Evolutionary conservation across 2,329 filamentous ascomycete genomes (phyloP), one percentile per base, ranked within the genome.

Genomic region (Alternaria tenuissima): DNA sequence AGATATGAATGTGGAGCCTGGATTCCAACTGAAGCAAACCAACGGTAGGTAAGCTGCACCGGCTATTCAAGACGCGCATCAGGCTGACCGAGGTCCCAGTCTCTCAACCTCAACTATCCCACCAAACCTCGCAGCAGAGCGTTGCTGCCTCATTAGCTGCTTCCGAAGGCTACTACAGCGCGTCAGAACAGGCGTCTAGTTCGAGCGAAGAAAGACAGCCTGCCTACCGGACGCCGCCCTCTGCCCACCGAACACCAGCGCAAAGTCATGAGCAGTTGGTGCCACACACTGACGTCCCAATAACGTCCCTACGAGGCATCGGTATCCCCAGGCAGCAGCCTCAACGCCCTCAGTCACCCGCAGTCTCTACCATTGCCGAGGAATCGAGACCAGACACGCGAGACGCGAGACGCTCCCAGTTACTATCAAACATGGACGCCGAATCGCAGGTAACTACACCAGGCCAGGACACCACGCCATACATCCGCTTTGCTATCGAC

Each of bases 401-500:
- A 59, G 66, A 72, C 54, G 64, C 64, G 59, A 65, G 69, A 46
- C 58, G 51, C 43, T 69, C 67, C 8, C 69, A 70, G 42, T 39
- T 65, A 18, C 53, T 62, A 26, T 53, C 62, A 59, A 63, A 64
- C 41, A 74, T 77, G 74, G 77, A 77, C 57, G 65, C 73, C 22
- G 69, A 71, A 36, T 76, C 75, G n/a, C 68, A 73, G 46, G 69
- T 68, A 26, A 78, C 76, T 7, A 79, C 77, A 0, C 93, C 93
- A 0, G 92, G 90, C 9, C 83, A 93, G 39, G 93, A 97, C 72
- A 91, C 96, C 72, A 91, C 89, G 8, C 93, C 93, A 0, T 96
- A 94, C 77, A 92, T 97, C 64, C 91, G 91, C 65, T 96, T 95
- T 76, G 94, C 94, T 41, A 88, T 98, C 64, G 91, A 96, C 65